These are phyloP conservation scores for Suillus alpinus DNA, from an alignment of 768 basidiomycete genomes.

Conservation along the genomic window DNA sequence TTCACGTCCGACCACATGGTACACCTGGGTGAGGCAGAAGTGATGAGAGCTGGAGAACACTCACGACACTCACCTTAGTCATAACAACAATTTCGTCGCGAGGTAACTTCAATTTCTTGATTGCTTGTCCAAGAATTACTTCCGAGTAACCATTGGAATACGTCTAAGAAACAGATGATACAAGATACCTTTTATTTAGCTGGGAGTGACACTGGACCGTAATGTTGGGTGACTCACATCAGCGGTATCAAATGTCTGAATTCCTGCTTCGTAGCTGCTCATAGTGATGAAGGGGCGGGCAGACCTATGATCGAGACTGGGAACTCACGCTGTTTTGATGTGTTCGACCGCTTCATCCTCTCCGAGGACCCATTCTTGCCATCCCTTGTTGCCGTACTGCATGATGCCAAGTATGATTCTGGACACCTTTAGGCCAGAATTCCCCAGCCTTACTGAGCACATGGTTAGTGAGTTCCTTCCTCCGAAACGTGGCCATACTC, in stretches of 20 bases:
- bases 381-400: conserved; percentile 44
- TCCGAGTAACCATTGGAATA: conserved; percentile 71
- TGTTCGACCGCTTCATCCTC: conserved; percentile 45
- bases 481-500: conserved; percentile 5
- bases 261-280: conserved; percentile 33
- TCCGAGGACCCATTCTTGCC: conserved; percentile 52
- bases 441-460: conserved; percentile 39
- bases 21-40: conserved; percentile 27
- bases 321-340: conserved; percentile 45
- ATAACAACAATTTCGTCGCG: conserved; percentile 74
- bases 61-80: conserved; percentile 53
- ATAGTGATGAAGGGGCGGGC: background rate
- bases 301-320: background rate
- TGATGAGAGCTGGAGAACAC: background rate
- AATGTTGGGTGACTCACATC: conserved; percentile 20
- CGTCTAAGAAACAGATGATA: conserved; percentile 31
- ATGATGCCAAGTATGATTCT: conserved; percentile 49
- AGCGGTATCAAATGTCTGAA: conserved; percentile 34
- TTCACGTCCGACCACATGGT: conserved; percentile 36
- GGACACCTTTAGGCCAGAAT: conserved; percentile 49
- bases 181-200: background rate
- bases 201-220: background rate
- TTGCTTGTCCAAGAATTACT: conserved; percentile 65
- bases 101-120: conserved; percentile 64
- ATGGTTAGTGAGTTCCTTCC: background rate